Evolutionary conservation across 257 asterid genomes (phyloP), one percentile per base, ranked within the genome.

Genomic region (Voacanga thouarsii): DNA sequence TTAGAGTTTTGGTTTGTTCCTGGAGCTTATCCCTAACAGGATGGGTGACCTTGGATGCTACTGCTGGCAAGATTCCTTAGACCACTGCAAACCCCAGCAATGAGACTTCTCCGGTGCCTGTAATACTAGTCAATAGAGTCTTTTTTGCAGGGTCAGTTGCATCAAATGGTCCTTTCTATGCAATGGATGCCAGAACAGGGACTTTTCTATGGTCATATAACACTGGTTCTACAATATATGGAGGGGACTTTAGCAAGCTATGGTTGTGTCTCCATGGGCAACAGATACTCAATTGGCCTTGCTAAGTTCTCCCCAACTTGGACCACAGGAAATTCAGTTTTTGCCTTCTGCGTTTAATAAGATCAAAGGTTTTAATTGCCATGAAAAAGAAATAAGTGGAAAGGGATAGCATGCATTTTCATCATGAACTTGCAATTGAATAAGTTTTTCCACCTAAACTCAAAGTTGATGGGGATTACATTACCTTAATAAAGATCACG

Each of bases 21-120:
- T n/a, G n/a, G n/a, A n/a, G n/a, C n/a, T n/a, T n/a, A n/a, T n/a
- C n/a, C n/a, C n/a, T n/a, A n/a, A n/a, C n/a, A n/a, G 97, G 88
- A 70, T 94, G 98, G 98, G 97, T 94, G 73, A 96, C 94, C 1
- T 44, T 89, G 86, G 91, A 94, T 23, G 95, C 91, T 64, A 86
- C 83, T 83, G 89, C 89, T 0, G 96, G 96, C 3, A 63, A 70
- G 51, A 87, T 90, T 66, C 84, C 90, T 0, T 94, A 96, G 98
- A 75, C 97, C 47, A 89, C 94, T 0, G 96, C 97, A 2, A 77
- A 92, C 23, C 98, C 98, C 0, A 92, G 96, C 87, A 90, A 89
- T 19, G 96, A 90, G 0, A 79, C 85, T 0, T 83, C 94, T 28
- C 89, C 79, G 4, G 97, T 94, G 24, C 97, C 97, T 0, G 96